phyloP scores from a whole-genome alignment of 768 basidiomycete genomes.

The Panaeolus cyanescens region DNA sequence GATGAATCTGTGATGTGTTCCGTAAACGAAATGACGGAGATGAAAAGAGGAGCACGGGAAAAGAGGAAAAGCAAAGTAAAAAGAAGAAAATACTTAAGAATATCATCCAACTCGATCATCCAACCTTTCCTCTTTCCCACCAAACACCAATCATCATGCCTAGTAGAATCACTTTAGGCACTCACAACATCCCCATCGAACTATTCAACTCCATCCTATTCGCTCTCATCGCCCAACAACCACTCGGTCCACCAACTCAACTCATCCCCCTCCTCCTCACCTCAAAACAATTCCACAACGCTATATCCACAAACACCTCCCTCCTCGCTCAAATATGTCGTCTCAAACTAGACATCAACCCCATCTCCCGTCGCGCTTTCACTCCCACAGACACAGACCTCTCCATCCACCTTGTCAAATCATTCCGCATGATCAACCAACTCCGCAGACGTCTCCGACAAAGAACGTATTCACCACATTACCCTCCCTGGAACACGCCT shows the following conservation, averaged over 20 bases:
- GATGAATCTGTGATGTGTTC: constrained; percentile 4
- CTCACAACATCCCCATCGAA: constrained; percentile 36
- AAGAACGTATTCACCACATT: neutral
- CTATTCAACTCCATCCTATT: constrained; percentile 55
- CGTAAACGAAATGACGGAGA: constrained; percentile 1
- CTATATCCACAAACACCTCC: constrained; percentile 37
- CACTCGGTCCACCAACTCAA: constrained; percentile 46
- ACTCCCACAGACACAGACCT: constrained; percentile 30
- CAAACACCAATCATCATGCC: constrained; percentile 14
- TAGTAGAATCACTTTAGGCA: constrained; percentile 12
- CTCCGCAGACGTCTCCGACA: constrained; percentile 23
- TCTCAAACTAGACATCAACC: constrained; percentile 55
- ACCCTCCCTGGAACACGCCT: neutral
- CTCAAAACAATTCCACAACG: constrained; percentile 37
- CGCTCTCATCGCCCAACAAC: constrained; percentile 40
- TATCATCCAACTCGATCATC: constrained; percentile 1
- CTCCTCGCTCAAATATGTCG: constrained; percentile 59
- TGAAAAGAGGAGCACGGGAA: neutral
- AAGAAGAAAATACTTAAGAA: neutral
- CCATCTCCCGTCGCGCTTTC: constrained; percentile 53
- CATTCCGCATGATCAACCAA: constrained; percentile 40
- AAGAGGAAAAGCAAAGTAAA: neutral
- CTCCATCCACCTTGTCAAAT: constrained; percentile 34
- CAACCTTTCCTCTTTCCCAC: constrained; percentile 1
- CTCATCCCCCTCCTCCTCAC: constrained; percentile 52